Evolutionary conservation across 2,329 filamentous ascomycete genomes (phyloP), one percentile per base, ranked within the genome.

Genomic region (Alternaria sp.): DNA sequence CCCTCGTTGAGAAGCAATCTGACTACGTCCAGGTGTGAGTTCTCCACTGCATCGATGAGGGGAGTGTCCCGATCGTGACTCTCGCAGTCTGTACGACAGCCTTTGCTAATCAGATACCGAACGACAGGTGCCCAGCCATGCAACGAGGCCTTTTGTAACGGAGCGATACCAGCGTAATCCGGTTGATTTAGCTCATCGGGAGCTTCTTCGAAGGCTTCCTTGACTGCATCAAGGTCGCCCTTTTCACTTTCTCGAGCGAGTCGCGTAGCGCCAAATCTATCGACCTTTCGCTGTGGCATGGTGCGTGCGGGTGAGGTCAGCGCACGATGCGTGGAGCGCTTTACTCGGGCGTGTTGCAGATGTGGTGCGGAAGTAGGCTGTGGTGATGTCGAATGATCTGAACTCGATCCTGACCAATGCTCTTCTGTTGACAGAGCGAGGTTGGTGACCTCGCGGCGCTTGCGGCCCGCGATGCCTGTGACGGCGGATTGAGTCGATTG

Each of bases 151-250:
- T 97, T 95, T 78, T 99, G 95, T 34, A 99, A 84, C 25, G 95
- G 95, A 1, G 94, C 96, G 73, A 98, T 98, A n/a, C 93, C 92
- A 14, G 95, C 95, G 75, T 97, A 96, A 74, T 99, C 95, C 25
- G 92, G 89, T 59, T 94, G 87, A 69, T 99, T 92, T 55, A 98
- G 80, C 78, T 98, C 93, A 64, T 96, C 92, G 0, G 93, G 93
- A 20, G 93, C 87, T 74, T 96, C 92, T 9, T 86, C 83, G 32
- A 93, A 85, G 64, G 92, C 87, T 69, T 87, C 86, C 76, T 92
- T 94, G 16, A 92, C 93, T 10, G 85, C 84, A 2, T 94, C 92
- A 57, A 95, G 86, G 74, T 96, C 92, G 52, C 93, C 93, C 69
- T 90, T 89, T 38, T 94, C 92, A 78, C 93, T 97, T 28, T 94